Base-by-base conservation (phyloP, 2,329 filamentous ascomycete species). In the Pleurostoma richardsiae region DNA sequence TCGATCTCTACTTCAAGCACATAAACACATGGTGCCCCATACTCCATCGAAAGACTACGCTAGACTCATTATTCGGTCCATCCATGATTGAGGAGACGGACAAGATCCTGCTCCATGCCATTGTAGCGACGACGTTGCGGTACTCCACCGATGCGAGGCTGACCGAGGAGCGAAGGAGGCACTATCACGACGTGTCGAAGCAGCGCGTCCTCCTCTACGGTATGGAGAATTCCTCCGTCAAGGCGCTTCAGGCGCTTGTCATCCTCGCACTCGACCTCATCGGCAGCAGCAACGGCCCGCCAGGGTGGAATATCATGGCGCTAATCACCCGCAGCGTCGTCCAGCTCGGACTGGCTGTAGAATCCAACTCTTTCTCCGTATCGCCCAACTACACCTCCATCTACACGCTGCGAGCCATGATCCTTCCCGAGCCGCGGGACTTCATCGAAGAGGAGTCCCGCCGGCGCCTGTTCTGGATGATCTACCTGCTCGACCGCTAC, bases 381-480 rank as follows among this genome's bases (percentile, higher is more conserved):
- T 85, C 88, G 2, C 89, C 90, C 1, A 79, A 83, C 46, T 90
- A 86, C 61, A 83, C 85, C 2, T 95, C 91, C 0, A 96, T 96
- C 41, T 95, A 95, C 61, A 96, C 90, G 0, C 71, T 95, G 40
- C 79, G 90, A 46, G 89, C 90, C 11, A 91, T 91, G 71, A 84
- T 92, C 3, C 72, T 96, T 0, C 87, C 90, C 0, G 90, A 95
- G 50, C 80, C 91, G 0, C 83, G 82, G 43, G 87, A 90, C 51
- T 96, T 91, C 65, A 86, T 95, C 47, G 90, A 96, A 61, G 91
- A 96, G 51, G 91, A 96, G 64, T 87, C 88, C 39, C 76, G 90
- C 29, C 79, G 91, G 29, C 77, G 91, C 29, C 72, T 96, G 1
- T 95, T 96, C 64, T 96, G 91, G 91, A 92, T 95, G 83, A 84